Percentiles rank a stretch among this genome's conserved stretches.
Conservation (phyloP, 768 basidiomycete genomes). For the Xerocomus brunneocitrinus region DNA sequence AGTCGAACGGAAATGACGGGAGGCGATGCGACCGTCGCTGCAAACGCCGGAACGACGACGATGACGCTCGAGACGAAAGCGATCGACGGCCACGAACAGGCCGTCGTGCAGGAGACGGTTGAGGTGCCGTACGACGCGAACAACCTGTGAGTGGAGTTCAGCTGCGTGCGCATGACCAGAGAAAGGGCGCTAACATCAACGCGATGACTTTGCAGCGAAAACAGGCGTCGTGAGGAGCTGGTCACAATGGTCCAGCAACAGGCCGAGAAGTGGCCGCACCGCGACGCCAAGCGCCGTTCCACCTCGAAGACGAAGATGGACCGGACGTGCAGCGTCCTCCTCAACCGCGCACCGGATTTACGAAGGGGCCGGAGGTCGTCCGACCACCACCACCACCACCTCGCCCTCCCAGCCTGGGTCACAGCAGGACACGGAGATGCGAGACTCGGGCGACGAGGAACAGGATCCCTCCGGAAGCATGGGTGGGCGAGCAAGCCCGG, state of each 20-base stretch:
- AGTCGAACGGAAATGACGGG: background rate
- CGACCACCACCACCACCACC: background rate
- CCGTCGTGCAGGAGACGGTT: too few relatives aligned
- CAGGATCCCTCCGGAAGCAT: too few relatives aligned
- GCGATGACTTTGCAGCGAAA: background rate
- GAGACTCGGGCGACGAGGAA: background rate
- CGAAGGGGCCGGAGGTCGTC: background rate
- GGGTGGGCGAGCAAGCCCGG: too few relatives aligned
- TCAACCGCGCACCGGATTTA: slow-evolving; percentile 4
- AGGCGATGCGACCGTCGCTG: background rate
- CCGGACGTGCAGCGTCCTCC: slow-evolving; percentile 3
- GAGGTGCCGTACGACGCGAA: background rate
- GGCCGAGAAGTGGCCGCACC: slow-evolving; percentile 5
- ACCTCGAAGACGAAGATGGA: slow-evolving; percentile 9
- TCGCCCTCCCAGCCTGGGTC: background rate
- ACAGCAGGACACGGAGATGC: background rate
- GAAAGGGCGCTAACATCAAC: too few relatives aligned
- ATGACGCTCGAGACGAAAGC: background rate
- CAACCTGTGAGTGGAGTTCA: background rate
- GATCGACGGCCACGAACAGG: too few relatives aligned
- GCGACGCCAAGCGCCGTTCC: background rate
- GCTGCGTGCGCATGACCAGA: background rate
- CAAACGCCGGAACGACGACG: too few relatives aligned
- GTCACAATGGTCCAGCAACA: slow-evolving; percentile 8
- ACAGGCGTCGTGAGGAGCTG: slow-evolving; percentile 1